phyloP scores from a whole-genome alignment of 148 eudicot species.

The Fagopyrum tataricum region DNA sequence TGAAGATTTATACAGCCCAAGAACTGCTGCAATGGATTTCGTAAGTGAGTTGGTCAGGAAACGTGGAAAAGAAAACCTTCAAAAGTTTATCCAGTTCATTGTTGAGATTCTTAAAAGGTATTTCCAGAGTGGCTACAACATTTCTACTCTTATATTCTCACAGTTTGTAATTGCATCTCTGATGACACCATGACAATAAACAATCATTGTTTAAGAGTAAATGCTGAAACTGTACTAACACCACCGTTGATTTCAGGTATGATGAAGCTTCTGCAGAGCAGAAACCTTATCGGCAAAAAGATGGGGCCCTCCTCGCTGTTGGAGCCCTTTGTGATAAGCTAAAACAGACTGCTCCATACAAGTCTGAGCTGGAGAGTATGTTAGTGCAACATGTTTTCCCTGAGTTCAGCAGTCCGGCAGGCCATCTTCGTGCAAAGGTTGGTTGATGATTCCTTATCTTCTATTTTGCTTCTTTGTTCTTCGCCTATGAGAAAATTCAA shows the following conservation, averaged over 20 bases:
- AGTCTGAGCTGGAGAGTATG: slow-evolving; percentile 90
- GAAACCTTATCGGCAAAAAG: slow-evolving; percentile 89
- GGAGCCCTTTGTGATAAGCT: slow-evolving; percentile 93
- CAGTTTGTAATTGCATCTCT: neutral
- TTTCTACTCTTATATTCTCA: neutral
- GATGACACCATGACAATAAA: neutral
- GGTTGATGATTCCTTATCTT: slow-evolving; percentile 12
- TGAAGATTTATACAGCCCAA: slow-evolving; percentile 95
- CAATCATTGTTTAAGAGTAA: neutral
- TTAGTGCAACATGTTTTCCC: slow-evolving; percentile 93
- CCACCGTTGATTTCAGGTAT: slow-evolving; percentile 40
- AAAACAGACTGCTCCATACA: slow-evolving; percentile 89
- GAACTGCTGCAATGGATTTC: slow-evolving; percentile 99
- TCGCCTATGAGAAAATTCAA: neutral
- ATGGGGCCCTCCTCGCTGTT: slow-evolving; percentile 98
- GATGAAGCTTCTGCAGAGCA: slow-evolving; percentile 58
- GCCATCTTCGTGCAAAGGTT: slow-evolving; percentile 98
- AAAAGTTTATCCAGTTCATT: slow-evolving; percentile 78
- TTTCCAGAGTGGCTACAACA: neutral
- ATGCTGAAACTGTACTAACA: neutral
- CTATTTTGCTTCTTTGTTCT: neutral
- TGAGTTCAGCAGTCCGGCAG: slow-evolving; percentile 87
- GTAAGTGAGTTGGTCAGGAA: slow-evolving; percentile 95
- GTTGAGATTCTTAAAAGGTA: slow-evolving; percentile 95
- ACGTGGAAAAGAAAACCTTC: slow-evolving; percentile 97